Conservation (phyloP, 2,329 filamentous ascomycete species). For the Aspergillus terreus region DNA sequence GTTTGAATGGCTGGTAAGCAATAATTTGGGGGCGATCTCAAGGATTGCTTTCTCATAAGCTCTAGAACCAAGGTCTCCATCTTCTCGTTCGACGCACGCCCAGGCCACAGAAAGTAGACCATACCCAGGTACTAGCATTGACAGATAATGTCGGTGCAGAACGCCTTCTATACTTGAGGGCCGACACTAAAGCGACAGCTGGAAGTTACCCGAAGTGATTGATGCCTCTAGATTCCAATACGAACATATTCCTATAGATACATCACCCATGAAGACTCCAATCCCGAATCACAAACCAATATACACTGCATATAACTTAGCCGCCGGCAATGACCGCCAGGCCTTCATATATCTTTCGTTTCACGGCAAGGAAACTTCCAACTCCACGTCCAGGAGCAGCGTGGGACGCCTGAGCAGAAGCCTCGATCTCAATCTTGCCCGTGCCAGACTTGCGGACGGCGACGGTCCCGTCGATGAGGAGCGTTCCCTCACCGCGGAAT, state of each 20-base stretch:
- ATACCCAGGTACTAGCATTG: no score
- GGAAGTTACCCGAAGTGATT: no score
- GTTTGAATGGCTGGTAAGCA: no score
- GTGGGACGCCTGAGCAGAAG: conserved; percentile 56
- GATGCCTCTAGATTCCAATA: no score
- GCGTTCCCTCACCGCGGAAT: conserved; percentile 86
- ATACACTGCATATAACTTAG: conserved; percentile 31
- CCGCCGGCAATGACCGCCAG: conserved; percentile 82
- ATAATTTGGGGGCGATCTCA: no score
- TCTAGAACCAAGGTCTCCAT: no score
- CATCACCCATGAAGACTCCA: background rate
- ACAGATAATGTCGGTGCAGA: no score
- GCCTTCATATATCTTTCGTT: conserved; percentile 87
- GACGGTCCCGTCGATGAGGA: conserved; percentile 84
- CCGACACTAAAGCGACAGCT: no score
- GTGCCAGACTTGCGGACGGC: conserved; percentile 83
- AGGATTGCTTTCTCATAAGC: no score
- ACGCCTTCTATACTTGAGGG: no score
- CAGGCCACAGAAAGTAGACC: no score
- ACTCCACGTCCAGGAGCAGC: conserved; percentile 49
- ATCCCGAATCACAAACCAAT: background rate
- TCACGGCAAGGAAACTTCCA: conserved; percentile 79
- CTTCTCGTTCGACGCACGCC: no score
- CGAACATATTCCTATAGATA: background rate
- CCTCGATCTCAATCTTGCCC: conserved; percentile 86